phyloP scores from a whole-genome alignment of 169 alveolate genomes.

The Plasmodium sp. region DNA sequence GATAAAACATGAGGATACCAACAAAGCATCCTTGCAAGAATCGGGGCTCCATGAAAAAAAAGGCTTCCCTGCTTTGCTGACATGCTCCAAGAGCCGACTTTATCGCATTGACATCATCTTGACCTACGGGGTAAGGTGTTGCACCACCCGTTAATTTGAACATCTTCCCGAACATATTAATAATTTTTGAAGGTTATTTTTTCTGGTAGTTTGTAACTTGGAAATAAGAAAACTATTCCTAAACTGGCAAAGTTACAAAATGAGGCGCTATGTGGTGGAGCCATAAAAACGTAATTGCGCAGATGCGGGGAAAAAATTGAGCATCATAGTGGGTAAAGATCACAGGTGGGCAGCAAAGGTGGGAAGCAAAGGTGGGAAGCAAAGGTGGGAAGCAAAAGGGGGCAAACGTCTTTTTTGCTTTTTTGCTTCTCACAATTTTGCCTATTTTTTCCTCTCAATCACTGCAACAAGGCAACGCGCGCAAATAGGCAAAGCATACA shows the following conservation, averaged over 20 bases:
- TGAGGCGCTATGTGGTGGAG: neutral
- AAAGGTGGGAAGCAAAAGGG: neutral
- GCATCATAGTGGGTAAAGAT: neutral
- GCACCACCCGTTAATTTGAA: neutral
- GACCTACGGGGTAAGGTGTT: neutral
- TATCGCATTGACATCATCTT: neutral
- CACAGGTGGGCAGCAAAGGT: neutral
- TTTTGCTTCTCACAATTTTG: neutral
- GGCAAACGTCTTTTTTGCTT: neutral
- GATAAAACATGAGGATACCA: conserved; percentile 12
- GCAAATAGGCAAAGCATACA: neutral
- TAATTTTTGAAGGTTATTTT: neutral
- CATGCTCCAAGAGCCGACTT: neutral
- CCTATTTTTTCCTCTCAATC: neutral
- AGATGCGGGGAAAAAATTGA: neutral
- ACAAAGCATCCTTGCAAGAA: conserved; percentile 7
- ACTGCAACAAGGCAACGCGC: neutral
- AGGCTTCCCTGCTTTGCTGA: neutral
- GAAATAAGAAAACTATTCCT: neutral
- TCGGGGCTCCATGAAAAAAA: neutral
- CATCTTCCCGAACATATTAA: neutral
- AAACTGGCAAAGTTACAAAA: neutral
- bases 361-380: neutral
- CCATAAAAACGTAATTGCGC: neutral
- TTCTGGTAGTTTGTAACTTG: neutral